Percentiles rank a stretch among this genome's conserved stretches.
Evolutionary conservation across 1,284 basidiomycete genomes (phyloP).

Genomic region (Puccinia novopanici): DNA sequence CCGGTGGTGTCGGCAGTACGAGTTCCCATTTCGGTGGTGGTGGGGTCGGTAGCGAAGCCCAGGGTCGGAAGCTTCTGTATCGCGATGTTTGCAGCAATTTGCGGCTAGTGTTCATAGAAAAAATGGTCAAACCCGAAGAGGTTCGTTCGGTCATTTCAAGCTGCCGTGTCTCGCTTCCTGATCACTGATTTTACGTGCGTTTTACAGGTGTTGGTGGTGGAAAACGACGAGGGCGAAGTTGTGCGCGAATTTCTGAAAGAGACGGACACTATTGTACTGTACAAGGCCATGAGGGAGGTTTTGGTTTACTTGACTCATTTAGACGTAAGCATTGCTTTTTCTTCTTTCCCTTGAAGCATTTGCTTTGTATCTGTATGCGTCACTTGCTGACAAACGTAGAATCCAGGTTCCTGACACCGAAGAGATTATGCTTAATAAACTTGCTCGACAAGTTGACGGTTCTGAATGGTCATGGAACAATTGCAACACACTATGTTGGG

Average conservation of each 20-base stretch:
- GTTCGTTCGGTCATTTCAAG: constrained; percentile 16
- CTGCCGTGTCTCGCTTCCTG: neutral
- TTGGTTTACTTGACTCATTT: constrained; percentile 91
- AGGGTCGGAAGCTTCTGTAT: constrained; percentile 84
- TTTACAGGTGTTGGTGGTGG: constrained; percentile 79
- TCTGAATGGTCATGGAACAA: constrained; percentile 99
- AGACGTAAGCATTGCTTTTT: constrained; percentile 68
- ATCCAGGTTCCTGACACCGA: constrained; percentile 50
- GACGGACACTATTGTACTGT: constrained; percentile 95
- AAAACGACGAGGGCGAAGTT: constrained; percentile 99
- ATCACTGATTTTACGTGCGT: neutral
- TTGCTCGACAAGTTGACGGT: constrained; percentile 70
- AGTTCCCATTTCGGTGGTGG: constrained; percentile 57
- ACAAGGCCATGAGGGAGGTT: constrained; percentile 98
- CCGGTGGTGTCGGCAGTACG: constrained; percentile 57
- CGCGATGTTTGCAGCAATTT: constrained; percentile 92
- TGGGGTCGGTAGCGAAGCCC: constrained; percentile 38
- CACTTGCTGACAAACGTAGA: neutral
- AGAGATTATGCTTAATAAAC: constrained; percentile 50
- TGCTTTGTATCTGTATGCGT: neutral
- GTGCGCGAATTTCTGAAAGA: constrained; percentile 99
- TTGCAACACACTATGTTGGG: constrained; percentile 98
- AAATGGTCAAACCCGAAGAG: constrained; percentile 99
- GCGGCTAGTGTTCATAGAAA: constrained; percentile 92
- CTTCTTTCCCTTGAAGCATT: neutral